Evolutionary conservation across 257 asterid species (phyloP), one percentile per base, ranked within the genome.

Genomic region (Striga asiatica): DNA sequence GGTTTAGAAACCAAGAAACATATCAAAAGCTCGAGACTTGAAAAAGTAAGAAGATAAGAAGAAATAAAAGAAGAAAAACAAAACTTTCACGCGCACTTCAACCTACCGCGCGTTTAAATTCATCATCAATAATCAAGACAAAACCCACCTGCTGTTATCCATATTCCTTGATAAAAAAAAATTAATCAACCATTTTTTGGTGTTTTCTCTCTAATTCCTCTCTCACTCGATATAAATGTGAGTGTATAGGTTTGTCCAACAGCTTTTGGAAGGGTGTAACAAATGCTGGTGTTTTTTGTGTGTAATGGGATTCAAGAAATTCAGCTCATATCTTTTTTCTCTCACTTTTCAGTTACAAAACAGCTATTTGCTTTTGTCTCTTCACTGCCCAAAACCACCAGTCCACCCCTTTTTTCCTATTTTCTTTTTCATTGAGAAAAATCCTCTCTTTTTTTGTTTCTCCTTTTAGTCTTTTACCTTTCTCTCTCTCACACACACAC

Each of bases 321-420:
- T 48, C 58, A 57, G 73, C 74, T 68, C 66, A 47, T 17, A 6
- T 13, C 2, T 57, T 6, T 19, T 45, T 63, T 66, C 83, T 71
- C 80, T 64, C 81, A 65, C 89, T 75, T 77, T 73, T 77, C 89
- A 70, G 95, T 85, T 85, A 82, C 87, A 74, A 85, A 71, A 75
- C 93, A 79, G 66, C 82, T 65, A 64, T 73, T 63, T 17, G 52
- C 53, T 71, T 73, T 50, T 68, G 83, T 77, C 77, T 66, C 79
- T 76, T 71, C 69, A 58, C 35, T 8, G 61, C 66, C 69, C 70
- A 71, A 75, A 31, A 73, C 82, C 82, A 66, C 64, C 67, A 59
- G n/a, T n/a, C n/a, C 71, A 61, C 25, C 29, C 45, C 43, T 58
- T 50, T 64, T 49, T 28, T 22, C 59, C 8, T 41, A 58, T 25